phyloP scores from a whole-genome alignment of 78 protist genomes.

The Tieghemostelium lacteum region DNA sequence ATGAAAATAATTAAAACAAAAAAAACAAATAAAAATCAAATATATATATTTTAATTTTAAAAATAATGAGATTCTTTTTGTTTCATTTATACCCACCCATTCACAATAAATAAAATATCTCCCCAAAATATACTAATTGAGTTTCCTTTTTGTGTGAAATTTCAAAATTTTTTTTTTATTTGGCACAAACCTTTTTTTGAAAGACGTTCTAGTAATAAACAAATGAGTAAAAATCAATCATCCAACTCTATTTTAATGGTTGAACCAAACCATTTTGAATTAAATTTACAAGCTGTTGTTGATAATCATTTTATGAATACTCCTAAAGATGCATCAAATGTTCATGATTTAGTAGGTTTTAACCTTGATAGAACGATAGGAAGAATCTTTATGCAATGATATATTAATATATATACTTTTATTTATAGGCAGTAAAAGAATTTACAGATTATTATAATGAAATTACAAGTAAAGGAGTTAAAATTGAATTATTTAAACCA shows the following conservation, averaged over 20 bases:
- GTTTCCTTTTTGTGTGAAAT: too few relatives aligned
- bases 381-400: neutral
- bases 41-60: too few relatives aligned
- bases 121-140: too few relatives aligned
- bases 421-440: constrained; percentile 3
- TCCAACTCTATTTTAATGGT: constrained; percentile 64
- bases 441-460: constrained; percentile 33
- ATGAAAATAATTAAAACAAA: neutral
- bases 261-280: constrained; percentile 51
- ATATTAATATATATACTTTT: constrained; percentile 2
- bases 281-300: constrained; percentile 56
- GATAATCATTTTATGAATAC: constrained; percentile 65
- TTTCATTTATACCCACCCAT: too few relatives aligned
- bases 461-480: constrained; percentile 1
- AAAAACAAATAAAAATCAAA: neutral
- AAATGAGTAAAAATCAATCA: constrained; percentile 42
- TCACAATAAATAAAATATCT: too few relatives aligned
- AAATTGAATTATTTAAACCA: constrained; percentile 36
- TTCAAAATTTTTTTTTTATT: too few relatives aligned
- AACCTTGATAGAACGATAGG: neutral
- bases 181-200: too few relatives aligned
- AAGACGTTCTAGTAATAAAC: too few relatives aligned
- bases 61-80: too few relatives aligned
- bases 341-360: constrained; percentile 18
- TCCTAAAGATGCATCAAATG: constrained; percentile 39